These are phyloP conservation scores for Pseudophaeomoniella oleicola DNA, from an alignment of 2,329 filamentous ascomycete species.

Conservation along the genomic window DNA sequence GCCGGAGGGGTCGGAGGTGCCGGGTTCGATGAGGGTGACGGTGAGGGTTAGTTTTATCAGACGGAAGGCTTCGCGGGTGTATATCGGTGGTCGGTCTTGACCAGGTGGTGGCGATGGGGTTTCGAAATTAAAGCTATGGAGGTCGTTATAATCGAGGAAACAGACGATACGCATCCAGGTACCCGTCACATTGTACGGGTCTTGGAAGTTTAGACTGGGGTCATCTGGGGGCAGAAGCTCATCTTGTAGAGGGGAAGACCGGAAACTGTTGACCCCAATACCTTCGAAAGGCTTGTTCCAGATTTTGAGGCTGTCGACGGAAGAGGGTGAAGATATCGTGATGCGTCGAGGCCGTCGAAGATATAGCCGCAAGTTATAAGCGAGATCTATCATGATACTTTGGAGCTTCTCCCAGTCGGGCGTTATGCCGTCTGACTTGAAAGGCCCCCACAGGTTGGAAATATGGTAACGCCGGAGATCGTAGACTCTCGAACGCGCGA, in stretches of 20 bases:
- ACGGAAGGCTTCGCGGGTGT: conserved; percentile 51
- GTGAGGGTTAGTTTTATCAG: conserved; percentile 55
- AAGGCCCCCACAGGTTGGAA: conserved; percentile 55
- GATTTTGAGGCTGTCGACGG: conserved; percentile 1
- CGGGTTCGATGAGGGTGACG: conserved; percentile 44
- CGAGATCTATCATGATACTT: conserved; percentile 55
- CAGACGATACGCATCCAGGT: conserved; percentile 46
- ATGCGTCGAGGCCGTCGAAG: conserved; percentile 5
- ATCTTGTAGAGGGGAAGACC: conserved; percentile 14
- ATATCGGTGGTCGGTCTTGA: conserved; percentile 38
- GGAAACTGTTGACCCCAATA: conserved; percentile 11
- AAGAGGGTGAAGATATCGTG: background rate
- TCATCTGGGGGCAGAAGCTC: conserved; percentile 12
- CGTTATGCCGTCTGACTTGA: conserved; percentile 44
- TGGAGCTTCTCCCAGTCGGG: conserved; percentile 75
- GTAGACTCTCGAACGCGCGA: conserved; percentile 56
- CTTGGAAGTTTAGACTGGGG: conserved; percentile 34
- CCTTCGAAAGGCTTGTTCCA: conserved; percentile 13
- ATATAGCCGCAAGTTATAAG: conserved; percentile 43
- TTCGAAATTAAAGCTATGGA: conserved; percentile 59
- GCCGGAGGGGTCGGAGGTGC: conserved; percentile 27
- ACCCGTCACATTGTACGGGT: conserved; percentile 59
- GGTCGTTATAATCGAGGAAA: conserved; percentile 54
- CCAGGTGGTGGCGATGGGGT: conserved; percentile 24
- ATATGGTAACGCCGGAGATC: conserved; percentile 55